phyloP scores from a whole-genome alignment of 352 stramenopile genomes.

The Phytopythium montanum region DNA sequence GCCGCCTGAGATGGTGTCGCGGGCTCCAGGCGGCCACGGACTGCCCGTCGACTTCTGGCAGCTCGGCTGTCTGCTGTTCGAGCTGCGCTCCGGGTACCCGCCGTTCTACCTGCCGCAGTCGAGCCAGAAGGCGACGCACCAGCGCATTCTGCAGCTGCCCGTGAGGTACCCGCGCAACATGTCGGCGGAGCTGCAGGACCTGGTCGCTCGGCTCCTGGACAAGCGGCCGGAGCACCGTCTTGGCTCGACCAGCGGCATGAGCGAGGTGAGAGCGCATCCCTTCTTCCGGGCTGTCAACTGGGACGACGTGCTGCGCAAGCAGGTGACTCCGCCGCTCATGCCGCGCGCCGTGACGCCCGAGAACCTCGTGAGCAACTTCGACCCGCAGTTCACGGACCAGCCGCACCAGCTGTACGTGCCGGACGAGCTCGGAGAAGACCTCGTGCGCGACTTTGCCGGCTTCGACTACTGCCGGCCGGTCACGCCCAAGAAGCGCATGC shows the following conservation, averaged over 20 bases:
- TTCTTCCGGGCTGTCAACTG: slow-evolving; percentile 82
- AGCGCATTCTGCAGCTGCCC: slow-evolving; percentile 86
- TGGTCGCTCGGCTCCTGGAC: slow-evolving; percentile 67
- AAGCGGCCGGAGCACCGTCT: slow-evolving; percentile 84
- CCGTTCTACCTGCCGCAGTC: slow-evolving; percentile 91
- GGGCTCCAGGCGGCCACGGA: slow-evolving; percentile 75
- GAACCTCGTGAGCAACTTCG: slow-evolving; percentile 81
- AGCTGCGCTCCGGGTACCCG: slow-evolving; percentile 89
- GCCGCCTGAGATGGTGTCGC: slow-evolving; percentile 85
- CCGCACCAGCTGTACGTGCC: slow-evolving; percentile 78
- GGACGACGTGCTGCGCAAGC: slow-evolving; percentile 66
- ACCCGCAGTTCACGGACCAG: slow-evolving; percentile 82
- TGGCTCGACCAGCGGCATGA: slow-evolving; percentile 50
- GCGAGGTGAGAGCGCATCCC: slow-evolving; percentile 63
- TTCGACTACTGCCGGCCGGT: slow-evolving; percentile 75
- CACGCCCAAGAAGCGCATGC: slow-evolving; percentile 5
- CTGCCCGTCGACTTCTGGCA: slow-evolving; percentile 93
- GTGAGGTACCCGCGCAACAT: slow-evolving; percentile 86
- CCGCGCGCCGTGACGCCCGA: slow-evolving; percentile 57
- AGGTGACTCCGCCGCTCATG: slow-evolving; percentile 55
- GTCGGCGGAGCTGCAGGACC: slow-evolving; percentile 66
- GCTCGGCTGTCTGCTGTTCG: slow-evolving; percentile 92
- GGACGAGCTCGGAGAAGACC: slow-evolving; percentile 55
- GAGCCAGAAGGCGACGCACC: slow-evolving; percentile 86
- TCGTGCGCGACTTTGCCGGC: slow-evolving; percentile 78